These are phyloP conservation scores for Triglochin maritima DNA, from an alignment of 106 monocot species.

Conservation along the genomic window DNA sequence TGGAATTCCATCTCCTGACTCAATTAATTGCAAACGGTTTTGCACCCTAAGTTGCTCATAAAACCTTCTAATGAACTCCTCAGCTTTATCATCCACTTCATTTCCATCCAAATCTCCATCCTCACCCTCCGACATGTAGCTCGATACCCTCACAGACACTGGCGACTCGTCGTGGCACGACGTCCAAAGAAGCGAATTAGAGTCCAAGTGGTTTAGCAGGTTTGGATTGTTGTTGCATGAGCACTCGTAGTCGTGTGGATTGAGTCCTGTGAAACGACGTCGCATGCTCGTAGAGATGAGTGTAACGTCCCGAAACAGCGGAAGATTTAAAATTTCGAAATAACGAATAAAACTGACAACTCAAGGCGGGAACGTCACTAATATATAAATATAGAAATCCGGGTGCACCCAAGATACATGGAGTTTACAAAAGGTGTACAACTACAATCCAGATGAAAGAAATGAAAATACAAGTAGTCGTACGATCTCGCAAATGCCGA, in stretches of 20 bases:
- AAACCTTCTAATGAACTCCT: conserved; percentile 47
- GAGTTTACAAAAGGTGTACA: too few species aligned
- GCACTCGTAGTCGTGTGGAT: conserved; percentile 50
- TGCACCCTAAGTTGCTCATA: conserved; percentile 44
- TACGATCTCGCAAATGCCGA: too few species aligned
- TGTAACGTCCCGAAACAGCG: too few species aligned
- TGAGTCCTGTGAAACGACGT: not conserved
- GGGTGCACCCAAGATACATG: too few species aligned
- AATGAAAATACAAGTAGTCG: too few species aligned
- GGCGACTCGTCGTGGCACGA: conserved; percentile 7
- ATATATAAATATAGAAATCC: too few species aligned
- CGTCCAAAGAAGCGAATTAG: not conserved
- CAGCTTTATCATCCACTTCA: conserved; percentile 32
- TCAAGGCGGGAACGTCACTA: too few species aligned
- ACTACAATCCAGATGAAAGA: too few species aligned
- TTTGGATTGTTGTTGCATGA: conserved; percentile 57
- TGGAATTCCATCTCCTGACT: conserved; percentile 26
- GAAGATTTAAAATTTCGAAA: too few species aligned
- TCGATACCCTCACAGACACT: conserved; percentile 8
- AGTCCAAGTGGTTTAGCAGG: conserved; percentile 22
- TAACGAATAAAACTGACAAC: too few species aligned
- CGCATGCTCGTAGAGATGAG: conserved; percentile 1
- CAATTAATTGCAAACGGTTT: conserved; percentile 24
- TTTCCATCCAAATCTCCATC: not conserved
- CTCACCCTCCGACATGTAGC: conserved; percentile 29